Evolutionary conservation across 1,284 basidiomycete genomes (phyloP), one percentile per base, ranked within the genome.

Genomic region (Puccinia sorghi): DNA sequence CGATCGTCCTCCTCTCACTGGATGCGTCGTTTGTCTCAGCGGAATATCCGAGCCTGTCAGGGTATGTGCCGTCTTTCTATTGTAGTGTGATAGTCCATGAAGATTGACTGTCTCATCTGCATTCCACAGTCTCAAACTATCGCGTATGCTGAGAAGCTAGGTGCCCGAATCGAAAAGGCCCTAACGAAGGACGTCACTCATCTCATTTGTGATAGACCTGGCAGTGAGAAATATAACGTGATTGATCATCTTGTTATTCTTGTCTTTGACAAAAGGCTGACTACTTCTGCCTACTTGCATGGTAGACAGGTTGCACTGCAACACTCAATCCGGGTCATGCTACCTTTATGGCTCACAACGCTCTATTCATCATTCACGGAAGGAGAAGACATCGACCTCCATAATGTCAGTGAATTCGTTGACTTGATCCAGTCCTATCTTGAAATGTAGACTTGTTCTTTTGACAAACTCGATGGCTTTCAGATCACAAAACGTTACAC

Each of bases 151-250:
- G 67, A 71, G 41, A 71, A 59, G 20, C 56, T 78, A 32, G 75
- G 75, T n/a, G 75, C 66, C 39, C 48, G 50, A 37, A 67, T 78
- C 22, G 52, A 67, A 43, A 78, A 71, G 27, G 67, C 64, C 27
- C 67, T 78, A 12, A 78, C 75, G 25, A 39, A 61, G 22, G 67
- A 78, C 52, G 67, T 71, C 52, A 78, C 75, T 27, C 75, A 78
- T 52, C 57, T 78, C 25, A 78, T 78, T 70, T 78, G 75, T 66
- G 75, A 78, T 50, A 70, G 43, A 52, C 66, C 67, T n/a, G 75
- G 75, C 9, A 71, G 75, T 52, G 46, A 56, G 9, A 78, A 78
- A 39, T 78, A 78, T 61, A 56, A 61, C 54, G 75, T 78, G 54
- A 48, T 63, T 63, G 75, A 48, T 71, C 63, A 32, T 41, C 20